Percentiles rank a stretch among this genome's conserved stretches.
These are phyloP conservation scores for Arabidopsis lyrata DNA, from an alignment of 441 rosid species.

Conservation along the genomic window DNA sequence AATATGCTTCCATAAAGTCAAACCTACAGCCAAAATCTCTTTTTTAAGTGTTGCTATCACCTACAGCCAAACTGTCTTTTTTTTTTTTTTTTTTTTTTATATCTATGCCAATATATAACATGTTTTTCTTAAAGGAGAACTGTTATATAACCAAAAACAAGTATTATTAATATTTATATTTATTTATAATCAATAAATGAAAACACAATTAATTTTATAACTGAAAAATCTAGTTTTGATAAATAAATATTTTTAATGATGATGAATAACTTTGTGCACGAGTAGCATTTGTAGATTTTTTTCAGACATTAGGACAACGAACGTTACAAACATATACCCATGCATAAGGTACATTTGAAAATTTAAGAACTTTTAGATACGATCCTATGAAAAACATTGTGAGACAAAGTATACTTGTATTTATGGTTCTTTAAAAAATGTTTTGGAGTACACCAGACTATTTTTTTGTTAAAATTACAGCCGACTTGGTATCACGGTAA, in stretches of 20 bases:
- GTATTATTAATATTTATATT: no score
- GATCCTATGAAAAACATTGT: not conserved
- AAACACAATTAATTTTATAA: no score
- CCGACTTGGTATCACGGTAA: constrained; percentile 14
- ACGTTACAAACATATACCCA: no score
- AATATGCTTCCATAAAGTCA: constrained; percentile 22
- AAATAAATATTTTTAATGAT: no score
- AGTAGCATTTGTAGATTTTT: no score
- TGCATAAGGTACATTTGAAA: not conserved
- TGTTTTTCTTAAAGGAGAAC: not conserved
- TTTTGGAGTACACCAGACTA: constrained; percentile 11
- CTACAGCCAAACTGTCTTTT: not conserved
- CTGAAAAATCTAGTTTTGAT: no score
- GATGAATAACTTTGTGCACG: no score
- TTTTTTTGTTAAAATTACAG: not conserved
- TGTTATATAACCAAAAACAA: no score
- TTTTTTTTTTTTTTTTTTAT: no score
- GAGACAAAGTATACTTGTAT: not conserved
- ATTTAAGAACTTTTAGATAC: not conserved
- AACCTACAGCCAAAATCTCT: not conserved
- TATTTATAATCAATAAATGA: no score
- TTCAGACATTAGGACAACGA: no score
- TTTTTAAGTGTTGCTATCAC: not conserved
- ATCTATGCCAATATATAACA: not conserved
- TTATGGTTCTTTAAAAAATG: not conserved